A percentile compares a stretch with the other conserved stretches of the same genome.
Conservation (phyloP, 148 eudicot species). For the Selenicereus undatus region DNA sequence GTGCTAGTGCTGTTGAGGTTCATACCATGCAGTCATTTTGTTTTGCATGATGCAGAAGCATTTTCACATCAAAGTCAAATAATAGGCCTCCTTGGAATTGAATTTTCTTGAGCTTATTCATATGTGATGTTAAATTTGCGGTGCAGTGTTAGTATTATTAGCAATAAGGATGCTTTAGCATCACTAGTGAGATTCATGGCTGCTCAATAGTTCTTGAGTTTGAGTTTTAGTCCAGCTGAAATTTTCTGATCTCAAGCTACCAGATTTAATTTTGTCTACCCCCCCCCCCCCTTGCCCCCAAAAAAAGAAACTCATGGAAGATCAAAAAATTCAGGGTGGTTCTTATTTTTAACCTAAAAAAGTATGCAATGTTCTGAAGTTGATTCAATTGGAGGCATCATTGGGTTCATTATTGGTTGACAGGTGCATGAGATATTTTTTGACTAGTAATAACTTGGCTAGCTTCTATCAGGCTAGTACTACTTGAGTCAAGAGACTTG, state of each 20-base stretch:
- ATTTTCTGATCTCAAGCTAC: not conserved
- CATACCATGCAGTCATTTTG: not conserved
- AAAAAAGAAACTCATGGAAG: no score
- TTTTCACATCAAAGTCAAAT: not conserved
- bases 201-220: not conserved
- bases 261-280: not conserved
- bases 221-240: no score
- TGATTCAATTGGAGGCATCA: not conserved
- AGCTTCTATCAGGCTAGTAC: not conserved
- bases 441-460: not conserved
- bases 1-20: not conserved
- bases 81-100: not conserved
- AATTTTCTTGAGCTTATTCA: not conserved
- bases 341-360: not conserved
- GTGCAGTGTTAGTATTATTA: not conserved
- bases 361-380: not conserved
- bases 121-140: not conserved
- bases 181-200: not conserved
- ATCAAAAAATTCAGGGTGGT: no score
- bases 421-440: not conserved
- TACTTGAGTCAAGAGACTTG: not conserved
- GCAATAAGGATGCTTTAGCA: not conserved
- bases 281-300: no score
- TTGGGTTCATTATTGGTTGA: no score
- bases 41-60: not conserved